Conservation (phyloP, 495 filamentous ascomycete species). For the Parmelia sp. region DNA sequence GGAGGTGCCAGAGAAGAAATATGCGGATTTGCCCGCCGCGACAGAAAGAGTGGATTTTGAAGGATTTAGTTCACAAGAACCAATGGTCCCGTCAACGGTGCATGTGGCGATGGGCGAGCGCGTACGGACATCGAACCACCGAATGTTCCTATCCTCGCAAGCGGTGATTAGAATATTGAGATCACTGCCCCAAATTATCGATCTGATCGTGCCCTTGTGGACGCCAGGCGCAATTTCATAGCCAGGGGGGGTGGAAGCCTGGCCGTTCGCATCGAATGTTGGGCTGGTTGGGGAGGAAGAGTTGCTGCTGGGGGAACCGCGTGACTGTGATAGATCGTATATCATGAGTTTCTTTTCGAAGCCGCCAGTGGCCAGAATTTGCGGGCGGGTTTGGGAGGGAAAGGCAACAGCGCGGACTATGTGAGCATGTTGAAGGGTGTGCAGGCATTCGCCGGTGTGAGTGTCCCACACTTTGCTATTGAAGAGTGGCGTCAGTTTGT, state of each 20-base stretch:
- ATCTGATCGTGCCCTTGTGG: conserved; percentile 84
- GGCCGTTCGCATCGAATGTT: conserved; percentile 24
- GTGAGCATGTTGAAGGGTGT: conserved; percentile 83
- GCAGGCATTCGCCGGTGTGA: conserved; percentile 82
- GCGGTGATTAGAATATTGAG: conserved; percentile 83
- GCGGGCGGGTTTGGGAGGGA: conserved; percentile 63
- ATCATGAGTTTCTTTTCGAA: conserved; percentile 95
- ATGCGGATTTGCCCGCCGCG: conserved; percentile 79
- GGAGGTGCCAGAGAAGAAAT: conserved; percentile 77
- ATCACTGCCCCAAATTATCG: conserved; percentile 84
- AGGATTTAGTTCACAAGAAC: conserved; percentile 79
- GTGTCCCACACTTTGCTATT: conserved; percentile 92
- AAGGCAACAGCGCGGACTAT: conserved; percentile 93
- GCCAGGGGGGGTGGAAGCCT: conserved; percentile 41
- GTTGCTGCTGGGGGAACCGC: conserved; percentile 37
- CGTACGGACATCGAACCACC: conserved; percentile 88
- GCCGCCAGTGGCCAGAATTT: conserved; percentile 83
- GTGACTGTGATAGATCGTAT: conserved; percentile 64
- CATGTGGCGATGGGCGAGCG: conserved; percentile 64
- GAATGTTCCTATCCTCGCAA: conserved; percentile 80
- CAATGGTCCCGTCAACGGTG: conserved; percentile 71
- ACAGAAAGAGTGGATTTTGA: conserved; percentile 45
- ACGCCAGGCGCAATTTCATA: conserved; percentile 82
- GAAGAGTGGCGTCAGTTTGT: conserved; percentile 3
- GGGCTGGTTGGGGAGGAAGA: conserved; percentile 34